Percentiles rank a stretch among this genome's conserved stretches.
These are phyloP conservation scores for Penicillium griseofulvum DNA, from an alignment of 2,329 filamentous ascomycete genomes.

Conservation along the genomic window DNA sequence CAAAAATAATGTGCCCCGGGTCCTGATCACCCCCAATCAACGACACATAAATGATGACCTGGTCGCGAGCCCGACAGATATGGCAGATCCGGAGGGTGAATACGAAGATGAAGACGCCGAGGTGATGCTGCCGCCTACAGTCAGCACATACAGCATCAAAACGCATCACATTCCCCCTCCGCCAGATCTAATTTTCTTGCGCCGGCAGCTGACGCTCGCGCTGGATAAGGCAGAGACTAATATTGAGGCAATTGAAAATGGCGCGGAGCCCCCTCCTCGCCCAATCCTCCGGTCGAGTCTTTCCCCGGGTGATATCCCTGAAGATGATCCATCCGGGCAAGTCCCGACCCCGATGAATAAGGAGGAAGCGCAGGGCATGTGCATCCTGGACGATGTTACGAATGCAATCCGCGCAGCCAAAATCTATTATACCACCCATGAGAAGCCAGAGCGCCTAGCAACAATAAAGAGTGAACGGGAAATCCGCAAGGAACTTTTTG, in stretches of 20 bases:
- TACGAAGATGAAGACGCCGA: conserved; percentile 56
- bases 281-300: conserved; percentile 32
- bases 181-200: conserved; percentile 76
- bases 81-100: conserved; percentile 46
- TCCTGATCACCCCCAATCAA: conserved; percentile 42
- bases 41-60: conserved; percentile 44
- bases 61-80: conserved; percentile 53
- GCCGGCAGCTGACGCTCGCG: conserved; percentile 64
- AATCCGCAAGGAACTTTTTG: conserved; percentile 78
- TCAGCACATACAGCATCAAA: conserved; percentile 89
- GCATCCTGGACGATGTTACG: conserved; percentile 88
- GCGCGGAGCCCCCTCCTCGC: conserved; percentile 29
- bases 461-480: conserved; percentile 83
- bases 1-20: conserved; percentile 39
- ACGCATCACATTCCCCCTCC: conserved; percentile 79
- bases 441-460: conserved; percentile 79
- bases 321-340: conserved; percentile 39
- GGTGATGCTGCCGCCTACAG: conserved; percentile 90
- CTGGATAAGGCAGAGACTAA: conserved; percentile 68
- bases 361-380: conserved; percentile 86
- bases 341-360: conserved; percentile 58
- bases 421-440: conserved; percentile 92
- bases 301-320: conserved; percentile 32
- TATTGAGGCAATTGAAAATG: conserved; percentile 50
- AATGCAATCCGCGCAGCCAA: conserved; percentile 94